Evolutionary conservation across 164 flowering plant species (phyloP).

Genomic region (Vitis rotundifolia): DNA sequence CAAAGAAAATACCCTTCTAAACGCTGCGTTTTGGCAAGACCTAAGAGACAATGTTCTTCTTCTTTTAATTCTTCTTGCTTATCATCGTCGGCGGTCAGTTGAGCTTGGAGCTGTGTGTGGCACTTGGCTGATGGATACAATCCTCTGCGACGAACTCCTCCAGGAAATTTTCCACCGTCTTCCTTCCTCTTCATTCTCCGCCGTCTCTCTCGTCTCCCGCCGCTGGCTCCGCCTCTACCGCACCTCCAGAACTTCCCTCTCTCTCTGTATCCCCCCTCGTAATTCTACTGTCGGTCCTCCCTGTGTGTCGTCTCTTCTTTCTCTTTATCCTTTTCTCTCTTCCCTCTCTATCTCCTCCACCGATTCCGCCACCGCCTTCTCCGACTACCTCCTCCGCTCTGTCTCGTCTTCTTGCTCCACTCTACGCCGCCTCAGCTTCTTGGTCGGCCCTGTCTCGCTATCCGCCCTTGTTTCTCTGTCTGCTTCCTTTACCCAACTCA

Average conservation of each 20-base stretch:
- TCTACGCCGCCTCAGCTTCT: slow-evolving; percentile 45
- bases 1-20: too few relatives aligned
- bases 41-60: too few relatives aligned
- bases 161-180: slow-evolving; percentile 66
- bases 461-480: slow-evolving; percentile 46
- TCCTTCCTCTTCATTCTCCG: slow-evolving; percentile 33
- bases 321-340: slow-evolving; percentile 49
- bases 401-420: slow-evolving; percentile 35
- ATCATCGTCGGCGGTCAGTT: too few relatives aligned
- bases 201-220: slow-evolving; percentile 59
- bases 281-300: slow-evolving; percentile 9
- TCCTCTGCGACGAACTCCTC: slow-evolving; percentile 75
- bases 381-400: slow-evolving; percentile 31
- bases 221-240: slow-evolving; percentile 80
- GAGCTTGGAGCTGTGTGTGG: neutral
- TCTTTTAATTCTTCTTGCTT: too few relatives aligned
- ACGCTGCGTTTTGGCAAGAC: too few relatives aligned
- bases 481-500: slow-evolving; percentile 32
- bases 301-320: slow-evolving; percentile 42
- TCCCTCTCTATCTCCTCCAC: slow-evolving; percentile 16
- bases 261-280: slow-evolving; percentile 35
- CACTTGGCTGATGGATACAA: slow-evolving; percentile 41
- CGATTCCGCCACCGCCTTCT: slow-evolving; percentile 3
- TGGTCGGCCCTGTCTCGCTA: slow-evolving; percentile 42
- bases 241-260: slow-evolving; percentile 49